Evolutionary conservation across 73 alveolate genomes (phyloP), one percentile per base, ranked within the genome.

Genomic region (Paramecium caudatum): DNA sequence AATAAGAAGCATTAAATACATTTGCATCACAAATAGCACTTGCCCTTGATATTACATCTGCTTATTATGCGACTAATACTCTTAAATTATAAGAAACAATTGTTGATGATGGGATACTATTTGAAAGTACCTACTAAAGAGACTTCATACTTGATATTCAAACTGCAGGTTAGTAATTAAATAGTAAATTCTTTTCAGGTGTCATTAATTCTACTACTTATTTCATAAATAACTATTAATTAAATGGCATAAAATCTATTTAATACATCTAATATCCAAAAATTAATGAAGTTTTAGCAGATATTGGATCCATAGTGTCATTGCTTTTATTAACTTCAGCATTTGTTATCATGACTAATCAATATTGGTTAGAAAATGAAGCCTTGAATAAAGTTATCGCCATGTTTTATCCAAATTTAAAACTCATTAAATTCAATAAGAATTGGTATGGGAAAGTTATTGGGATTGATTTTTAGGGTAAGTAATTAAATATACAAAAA

Each of bases 271-370:
- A 65, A 65, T 74, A 27, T 2, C 69, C 88, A 37, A 74, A 74
- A 41, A 21, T 74, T 16, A 74, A 39, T 74, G 88, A 45, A 13
- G 88, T 74, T 1, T 74, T 74, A 47, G 88, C 88, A 19, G 47
- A 45, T 74, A 74, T 43, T 21, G 88, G 88, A 74, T 74, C 88
- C 2, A 74, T 74, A 74, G 88, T 74, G 5, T 74, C 88, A 19
- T 13, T 45, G 5, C 47, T 74, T 3, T 47, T 74, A 3, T 74
- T 74, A 15, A 27, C 47, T 12, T 43, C 62, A 1, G 43, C 43
- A 0, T 27, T 74, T 27, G 88, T 45, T 4, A 74, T 74, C 12
- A 37, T 74, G 88, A 39, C 46, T 3, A 74, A 74, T 74, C 13
- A 74, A 21, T 27, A 36, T 27, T 41, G 23, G 9, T 74, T 74